Base-by-base conservation (phyloP, 306 rosid genomes). In the Macrotyloma uniflorum region DNA sequence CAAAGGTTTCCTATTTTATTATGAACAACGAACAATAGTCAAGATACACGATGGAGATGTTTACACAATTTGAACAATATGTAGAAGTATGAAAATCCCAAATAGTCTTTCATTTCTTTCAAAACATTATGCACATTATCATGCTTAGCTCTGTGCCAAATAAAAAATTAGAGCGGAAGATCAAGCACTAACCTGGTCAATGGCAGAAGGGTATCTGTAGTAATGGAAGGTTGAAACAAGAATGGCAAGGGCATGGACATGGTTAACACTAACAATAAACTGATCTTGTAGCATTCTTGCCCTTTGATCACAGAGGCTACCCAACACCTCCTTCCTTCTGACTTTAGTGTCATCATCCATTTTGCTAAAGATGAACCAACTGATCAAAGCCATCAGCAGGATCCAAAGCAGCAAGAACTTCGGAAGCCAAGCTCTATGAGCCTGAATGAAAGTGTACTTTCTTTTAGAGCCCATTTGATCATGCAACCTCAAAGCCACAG, bases 221-320 rank as follows among this genome's bases (percentile, higher is more conserved):
- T 88, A 93, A 81, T 91, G 97, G 86, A 90, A 93, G 76, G 96
- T 93, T 22, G 98, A 93, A 78, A 93, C 97, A 33, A 91, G 96
- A 80, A 93, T 90, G 43, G 98, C 97, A 26, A 93, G 85, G 59
- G 98, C 97, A 79, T 91, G 96, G 15, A 93, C 97, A 83, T 93
- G 98, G 65, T 93, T 93, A 35, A 93, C 96, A 46, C 97, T 91
- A 59, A 93, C 98, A 83, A 77, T 89, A 79, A 93, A 91, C 74
- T 91, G 98, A 84, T 91, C 98, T 78, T 93, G 98, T 78, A 93
- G 79, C 98, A 93, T 91, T 79, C 96, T 90, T 42, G 97, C 97
- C 67, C 97, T 89, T 85, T 90, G 90, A 67, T 93, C 98, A 85
- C 98, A 93, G 87, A 91, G 90, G 83, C 96, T 91, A 33, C 84